Base-by-base conservation (phyloP, 2,329 filamentous ascomycete genomes). In the Plectosphaerella plurivora region DNA sequence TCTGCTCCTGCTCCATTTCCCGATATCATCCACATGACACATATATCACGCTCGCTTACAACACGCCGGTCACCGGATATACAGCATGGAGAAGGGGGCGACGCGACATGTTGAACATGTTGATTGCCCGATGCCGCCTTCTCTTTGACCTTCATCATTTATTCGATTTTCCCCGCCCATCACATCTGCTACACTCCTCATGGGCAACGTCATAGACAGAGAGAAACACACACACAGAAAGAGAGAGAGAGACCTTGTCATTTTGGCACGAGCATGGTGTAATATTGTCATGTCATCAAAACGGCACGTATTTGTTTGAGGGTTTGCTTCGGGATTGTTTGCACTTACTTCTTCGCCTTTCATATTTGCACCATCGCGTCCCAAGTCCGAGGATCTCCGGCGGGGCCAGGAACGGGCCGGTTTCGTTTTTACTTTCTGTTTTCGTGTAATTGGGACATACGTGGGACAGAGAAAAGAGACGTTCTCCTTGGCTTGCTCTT, bases 131-230 rank as follows among this genome's bases (percentile, higher is more conserved):
- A 33, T 33, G 28, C 28, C 28, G 4, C 28, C 28, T 33, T 33
- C 28, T 10, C 28, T 8, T 33, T 33, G 8, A 12, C 24, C 59
- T 61, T 57, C 58, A 59, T 58, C 60, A 56, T 62, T 57, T 56
- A 54, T 60, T 58, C 52, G 56, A 53, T 56, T 56, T 57, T 53
- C 47, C 51, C 55, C 53, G 51, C 53, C 53, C 55, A 55, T 22
- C 39, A 24, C 28, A n/a, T 16, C 47, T 45, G 28, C 35, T 39
- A 48, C 46, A 36, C 49, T 53, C 55, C 53, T 52, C 50, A 55
- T 52, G 47, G 55, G 50, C 47, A 55, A 41, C 53, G 53, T 48
- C 55, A 56, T 56, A 56, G 55, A 56, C 53, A 56, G 53, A 56
- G 52, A 56, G 54, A 56, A 39, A 50, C 48, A 25, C 33, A 48